A percentile compares a stretch with the other conserved stretches of the same genome.
phyloP scores from a whole-genome alignment of 2,329 filamentous ascomycete genomes.

The Zasmidium cellare region DNA sequence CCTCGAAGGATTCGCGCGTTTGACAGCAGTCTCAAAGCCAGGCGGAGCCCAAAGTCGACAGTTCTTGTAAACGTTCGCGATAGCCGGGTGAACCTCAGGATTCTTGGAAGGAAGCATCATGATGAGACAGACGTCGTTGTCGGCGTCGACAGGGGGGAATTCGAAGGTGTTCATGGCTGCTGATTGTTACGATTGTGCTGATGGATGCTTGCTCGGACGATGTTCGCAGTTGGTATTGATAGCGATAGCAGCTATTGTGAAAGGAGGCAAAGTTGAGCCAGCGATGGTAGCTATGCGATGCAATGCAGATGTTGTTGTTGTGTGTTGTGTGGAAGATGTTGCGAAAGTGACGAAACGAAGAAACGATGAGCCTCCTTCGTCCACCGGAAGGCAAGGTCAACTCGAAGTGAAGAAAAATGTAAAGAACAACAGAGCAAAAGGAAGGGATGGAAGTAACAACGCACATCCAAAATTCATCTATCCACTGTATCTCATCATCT shows the following conservation, averaged over 20 bases:
- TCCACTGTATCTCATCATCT: slow-evolving; percentile 13
- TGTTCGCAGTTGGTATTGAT: not conserved
- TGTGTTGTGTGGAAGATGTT: not conserved
- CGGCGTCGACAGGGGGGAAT: not conserved
- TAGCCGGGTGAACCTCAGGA: not conserved
- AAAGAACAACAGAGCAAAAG: not conserved
- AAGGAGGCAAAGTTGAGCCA: no score
- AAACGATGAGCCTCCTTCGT: no score
- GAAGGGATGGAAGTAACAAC: not conserved
- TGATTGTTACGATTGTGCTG: not conserved
- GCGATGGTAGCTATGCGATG: not conserved
- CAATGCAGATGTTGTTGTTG: not conserved
- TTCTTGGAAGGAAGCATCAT: not conserved
- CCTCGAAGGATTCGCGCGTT: no score
- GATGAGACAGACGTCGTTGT: not conserved
- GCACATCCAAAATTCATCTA: slow-evolving; percentile 9
- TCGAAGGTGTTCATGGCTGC: not conserved
- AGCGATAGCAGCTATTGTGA: not conserved
- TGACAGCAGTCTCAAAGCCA: not conserved
- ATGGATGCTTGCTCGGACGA: not conserved
- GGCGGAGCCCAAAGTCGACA: not conserved
- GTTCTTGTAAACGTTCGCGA: not conserved
- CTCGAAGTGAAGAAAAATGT: not conserved
- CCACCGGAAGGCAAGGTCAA: no score
- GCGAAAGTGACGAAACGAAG: no score